phyloP scores from a whole-genome alignment of 495 filamentous ascomycete species.

The Hyaloscypha bicolor region DNA sequence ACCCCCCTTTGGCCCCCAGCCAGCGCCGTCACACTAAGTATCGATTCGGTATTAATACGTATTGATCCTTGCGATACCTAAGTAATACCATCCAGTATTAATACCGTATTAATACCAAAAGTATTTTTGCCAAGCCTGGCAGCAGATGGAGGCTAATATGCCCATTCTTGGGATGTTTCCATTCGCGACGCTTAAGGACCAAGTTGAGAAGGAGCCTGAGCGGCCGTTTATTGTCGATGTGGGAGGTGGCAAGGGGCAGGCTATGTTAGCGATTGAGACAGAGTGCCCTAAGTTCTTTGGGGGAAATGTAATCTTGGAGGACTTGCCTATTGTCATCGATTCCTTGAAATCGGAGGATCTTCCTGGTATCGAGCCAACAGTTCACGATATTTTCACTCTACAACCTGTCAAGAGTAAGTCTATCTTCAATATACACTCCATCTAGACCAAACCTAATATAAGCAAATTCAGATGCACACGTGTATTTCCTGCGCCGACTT shows the following conservation, averaged over 20 bases:
- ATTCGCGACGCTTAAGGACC: slow-evolving; percentile 34
- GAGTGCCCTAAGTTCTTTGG: slow-evolving; percentile 3
- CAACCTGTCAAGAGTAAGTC: slow-evolving; percentile 48
- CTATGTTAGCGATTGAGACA: slow-evolving; percentile 1
- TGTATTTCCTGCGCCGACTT: slow-evolving; percentile 41
- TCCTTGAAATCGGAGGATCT: slow-evolving; percentile 23
- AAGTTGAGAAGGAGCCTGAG: slow-evolving; percentile 37
- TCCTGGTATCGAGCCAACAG: slow-evolving; percentile 47
- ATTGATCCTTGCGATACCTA: too few relatives aligned
- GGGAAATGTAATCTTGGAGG: slow-evolving; percentile 51
- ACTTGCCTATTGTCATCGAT: slow-evolving; percentile 46
- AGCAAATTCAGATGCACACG: slow-evolving; percentile 20
- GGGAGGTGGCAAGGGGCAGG: slow-evolving; percentile 33
- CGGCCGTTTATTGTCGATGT: slow-evolving; percentile 35
- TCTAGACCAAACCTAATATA: neutral
- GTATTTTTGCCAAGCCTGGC: too few relatives aligned
- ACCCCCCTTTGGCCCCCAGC: too few relatives aligned
- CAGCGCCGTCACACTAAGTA: too few relatives aligned
- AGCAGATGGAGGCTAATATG: slow-evolving; percentile 32
- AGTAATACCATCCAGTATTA: too few relatives aligned
- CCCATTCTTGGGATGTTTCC: slow-evolving; percentile 42
- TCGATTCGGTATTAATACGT: too few relatives aligned
- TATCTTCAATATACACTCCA: neutral
- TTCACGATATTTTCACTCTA: slow-evolving; percentile 51
- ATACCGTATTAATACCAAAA: too few relatives aligned